Base-by-base conservation (phyloP, 345 rosid genomes). In the Pugionium cornutum region DNA sequence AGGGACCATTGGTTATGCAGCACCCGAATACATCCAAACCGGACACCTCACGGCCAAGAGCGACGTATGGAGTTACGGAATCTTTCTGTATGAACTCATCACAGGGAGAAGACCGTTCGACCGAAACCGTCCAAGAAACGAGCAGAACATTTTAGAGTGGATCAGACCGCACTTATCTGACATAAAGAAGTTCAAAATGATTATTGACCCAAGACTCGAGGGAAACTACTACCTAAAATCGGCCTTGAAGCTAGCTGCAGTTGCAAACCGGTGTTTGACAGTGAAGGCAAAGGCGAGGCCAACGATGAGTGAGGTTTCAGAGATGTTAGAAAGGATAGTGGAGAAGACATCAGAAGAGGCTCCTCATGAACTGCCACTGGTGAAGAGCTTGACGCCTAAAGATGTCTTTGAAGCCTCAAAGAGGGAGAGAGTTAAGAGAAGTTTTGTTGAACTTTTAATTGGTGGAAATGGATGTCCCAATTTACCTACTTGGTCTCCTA, bases 1-100 rank as follows among this genome's bases (percentile, higher is more conserved):
- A 6, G 97, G 97, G 53, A 94, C 97, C 4, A 88, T 89, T 10
- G 99, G 99, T 52, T 94, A 94, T 68, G 96, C 97, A 66, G 99
- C 97, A 1, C 97, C 97, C 0, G 99, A 89, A 64, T 89, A 89
- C 75, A 75, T 89, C 37, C 92, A 82, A 68, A 94, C 97, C 0
- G 96, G 99, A 31, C 95, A 81, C 39, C 90, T 94, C 42, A 88
- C 99, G 2, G 59, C 83, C 10, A 94, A 86, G 55, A 89, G 85
- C 63, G 97, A 89, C 42, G 92, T 89, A 8, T 94, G 96, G 97
- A 79, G 96, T 76, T 94, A 84, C 4, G 97, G 99, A 59, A 80
- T 94, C 49, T 94, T 89, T 72, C 83, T 88, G 0, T 94, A 88
- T 2, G 96, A 94, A 56, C 99, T 94, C 64, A 88, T 89, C 43